These are phyloP conservation scores for Trichosporon sp. DNA, from an alignment of 1,284 basidiomycete species.

Conservation along the genomic window DNA sequence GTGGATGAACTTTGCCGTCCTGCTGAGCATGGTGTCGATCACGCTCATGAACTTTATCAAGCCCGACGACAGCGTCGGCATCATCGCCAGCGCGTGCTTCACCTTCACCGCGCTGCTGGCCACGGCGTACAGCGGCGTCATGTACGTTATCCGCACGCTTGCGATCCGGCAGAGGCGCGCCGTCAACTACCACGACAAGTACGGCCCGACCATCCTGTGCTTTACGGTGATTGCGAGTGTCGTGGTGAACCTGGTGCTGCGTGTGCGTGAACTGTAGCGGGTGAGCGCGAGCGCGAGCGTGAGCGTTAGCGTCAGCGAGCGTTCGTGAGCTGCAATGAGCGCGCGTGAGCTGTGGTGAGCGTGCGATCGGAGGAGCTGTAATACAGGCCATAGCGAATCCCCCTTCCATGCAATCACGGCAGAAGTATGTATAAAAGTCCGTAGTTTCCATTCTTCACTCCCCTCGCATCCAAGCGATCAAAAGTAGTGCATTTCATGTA, in stretches of 20 bases:
- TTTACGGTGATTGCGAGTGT: constrained; percentile 65
- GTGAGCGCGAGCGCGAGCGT: neutral
- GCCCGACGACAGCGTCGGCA: constrained; percentile 66
- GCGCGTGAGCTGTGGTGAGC: no score
- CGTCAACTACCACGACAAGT: constrained; percentile 74
- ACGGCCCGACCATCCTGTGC: constrained; percentile 74
- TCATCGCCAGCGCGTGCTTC: constrained; percentile 80
- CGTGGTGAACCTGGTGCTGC: constrained; percentile 62
- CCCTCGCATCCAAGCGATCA: neutral
- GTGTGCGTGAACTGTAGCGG: constrained; percentile 39
- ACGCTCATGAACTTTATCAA: constrained; percentile 82
- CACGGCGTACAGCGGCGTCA: constrained; percentile 78
- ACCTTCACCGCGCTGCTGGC: constrained; percentile 82
- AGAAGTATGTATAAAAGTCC: neutral
- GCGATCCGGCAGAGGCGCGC: constrained; percentile 69
- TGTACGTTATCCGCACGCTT: constrained; percentile 80
- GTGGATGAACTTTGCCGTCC: constrained; percentile 90
- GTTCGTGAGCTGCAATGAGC: no score
- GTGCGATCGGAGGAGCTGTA: no score
- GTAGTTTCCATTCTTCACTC: neutral
- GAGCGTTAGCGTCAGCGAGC: neutral
- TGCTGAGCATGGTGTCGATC: constrained; percentile 82
- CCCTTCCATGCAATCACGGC: neutral
- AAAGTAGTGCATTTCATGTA: neutral
- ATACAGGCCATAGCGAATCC: no score